phyloP scores from a whole-genome alignment of 495 filamentous ascomycete genomes.

The Ramalina intermedia region DNA sequence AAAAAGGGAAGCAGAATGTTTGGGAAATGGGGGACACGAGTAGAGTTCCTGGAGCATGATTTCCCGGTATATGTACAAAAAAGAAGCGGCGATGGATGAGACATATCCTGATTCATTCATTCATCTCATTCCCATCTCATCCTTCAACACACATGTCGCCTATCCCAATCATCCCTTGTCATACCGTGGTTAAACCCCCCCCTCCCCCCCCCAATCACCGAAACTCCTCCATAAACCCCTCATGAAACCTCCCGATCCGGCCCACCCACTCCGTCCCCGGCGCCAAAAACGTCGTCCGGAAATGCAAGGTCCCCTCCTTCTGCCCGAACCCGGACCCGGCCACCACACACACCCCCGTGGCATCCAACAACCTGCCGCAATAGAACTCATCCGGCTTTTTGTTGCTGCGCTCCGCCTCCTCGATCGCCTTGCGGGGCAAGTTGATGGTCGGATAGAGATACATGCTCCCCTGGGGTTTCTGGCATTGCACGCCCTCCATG shows the following conservation, averaged over 20 bases:
- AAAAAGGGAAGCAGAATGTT: too few species aligned
- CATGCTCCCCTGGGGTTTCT: slow-evolving; percentile 82
- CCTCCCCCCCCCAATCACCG: too few species aligned
- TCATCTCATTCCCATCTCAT: too few species aligned
- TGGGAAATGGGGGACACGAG: too few species aligned
- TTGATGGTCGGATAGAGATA: slow-evolving; percentile 95
- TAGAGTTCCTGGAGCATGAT: too few species aligned
- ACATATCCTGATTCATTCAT: background rate
- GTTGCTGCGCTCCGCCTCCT: slow-evolving; percentile 57
- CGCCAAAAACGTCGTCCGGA: slow-evolving; percentile 91
- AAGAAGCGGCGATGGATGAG: too few species aligned
- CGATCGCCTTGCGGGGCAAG: slow-evolving; percentile 57
- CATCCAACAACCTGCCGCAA: slow-evolving; percentile 75
- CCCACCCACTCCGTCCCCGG: slow-evolving; percentile 93
- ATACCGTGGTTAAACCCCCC: too few species aligned
- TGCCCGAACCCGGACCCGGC: slow-evolving; percentile 90
- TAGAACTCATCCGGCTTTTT: slow-evolving; percentile 85
- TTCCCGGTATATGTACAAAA: too few species aligned
- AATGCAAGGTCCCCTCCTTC: slow-evolving; percentile 80
- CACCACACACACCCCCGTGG: slow-evolving; percentile 90
- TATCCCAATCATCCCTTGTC: background rate
- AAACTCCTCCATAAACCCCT: slow-evolving; percentile 81
- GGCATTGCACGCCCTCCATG: slow-evolving; percentile 92
- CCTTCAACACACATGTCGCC: background rate
- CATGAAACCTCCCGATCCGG: slow-evolving; percentile 76